phyloP scores from a whole-genome alignment of 2,329 filamentous ascomycete genomes.

The Hypoxylon sp. region DNA sequence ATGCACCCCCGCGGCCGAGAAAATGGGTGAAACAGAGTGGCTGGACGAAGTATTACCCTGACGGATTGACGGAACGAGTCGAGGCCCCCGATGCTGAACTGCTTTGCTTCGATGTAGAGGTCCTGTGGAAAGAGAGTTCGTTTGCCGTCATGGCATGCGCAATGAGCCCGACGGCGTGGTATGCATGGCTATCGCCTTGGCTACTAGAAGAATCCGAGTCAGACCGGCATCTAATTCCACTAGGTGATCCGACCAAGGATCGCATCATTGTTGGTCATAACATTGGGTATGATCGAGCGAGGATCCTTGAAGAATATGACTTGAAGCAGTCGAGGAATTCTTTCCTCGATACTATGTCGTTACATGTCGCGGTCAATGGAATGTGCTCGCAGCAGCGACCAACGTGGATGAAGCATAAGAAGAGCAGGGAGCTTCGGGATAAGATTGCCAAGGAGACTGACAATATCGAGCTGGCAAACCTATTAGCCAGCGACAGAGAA shows the following conservation, averaged over 20 bases:
- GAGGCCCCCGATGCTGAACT: conserved; percentile 84
- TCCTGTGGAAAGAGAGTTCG: conserved; percentile 92
- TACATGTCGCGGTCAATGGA: conserved; percentile 97
- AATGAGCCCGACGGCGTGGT: conserved; percentile 91
- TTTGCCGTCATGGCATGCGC: conserved; percentile 99
- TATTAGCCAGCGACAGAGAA: conserved; percentile 79
- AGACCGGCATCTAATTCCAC: conserved; percentile 84
- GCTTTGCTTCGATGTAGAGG: conserved; percentile 95
- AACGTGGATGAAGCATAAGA: conserved; percentile 97
- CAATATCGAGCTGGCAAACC: conserved; percentile 76
- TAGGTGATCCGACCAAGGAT: conserved; percentile 81
- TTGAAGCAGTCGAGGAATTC: conserved; percentile 85
- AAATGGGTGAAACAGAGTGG: conserved; percentile 86
- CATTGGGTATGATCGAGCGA: conserved; percentile 91
- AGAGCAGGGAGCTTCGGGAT: conserved; percentile 86
- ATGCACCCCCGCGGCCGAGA: conserved; percentile 71
- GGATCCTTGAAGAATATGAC: conserved; percentile 90
- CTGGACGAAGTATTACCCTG: conserved; percentile 91
- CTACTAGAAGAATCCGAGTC: conserved; percentile 84
- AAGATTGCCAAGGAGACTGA: conserved; percentile 80
- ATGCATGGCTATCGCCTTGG: conserved; percentile 98
- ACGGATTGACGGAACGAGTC: conserved; percentile 79
- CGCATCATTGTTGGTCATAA: conserved; percentile 94
- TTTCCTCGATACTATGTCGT: conserved; percentile 97
- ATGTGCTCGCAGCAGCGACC: conserved; percentile 98